These are phyloP conservation scores for Mortierella sp. DNA, from an alignment of 371 early-diverging fungal species.

Conservation along the genomic window DNA sequence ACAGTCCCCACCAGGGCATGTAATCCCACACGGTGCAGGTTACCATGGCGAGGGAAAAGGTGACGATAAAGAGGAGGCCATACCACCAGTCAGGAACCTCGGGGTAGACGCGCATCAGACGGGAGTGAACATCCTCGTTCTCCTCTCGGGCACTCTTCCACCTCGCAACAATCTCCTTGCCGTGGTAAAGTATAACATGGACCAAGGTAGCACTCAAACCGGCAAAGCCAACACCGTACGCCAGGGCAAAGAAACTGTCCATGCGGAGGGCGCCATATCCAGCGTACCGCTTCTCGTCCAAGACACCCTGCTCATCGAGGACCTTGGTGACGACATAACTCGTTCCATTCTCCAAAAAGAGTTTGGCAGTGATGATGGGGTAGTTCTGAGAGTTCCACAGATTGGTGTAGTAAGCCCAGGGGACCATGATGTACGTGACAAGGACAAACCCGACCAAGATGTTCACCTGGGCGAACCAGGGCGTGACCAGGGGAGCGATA, in stretches of 20 bases:
- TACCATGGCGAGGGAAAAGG: constrained; percentile 54
- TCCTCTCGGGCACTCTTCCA: constrained; percentile 29
- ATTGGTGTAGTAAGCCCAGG: constrained; percentile 64
- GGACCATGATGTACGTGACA: constrained; percentile 66
- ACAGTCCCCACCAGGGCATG: constrained; percentile 64
- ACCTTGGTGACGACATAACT: constrained; percentile 57
- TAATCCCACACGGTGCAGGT: constrained; percentile 63
- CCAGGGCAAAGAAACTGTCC: constrained; percentile 70
- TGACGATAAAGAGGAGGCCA: constrained; percentile 57
- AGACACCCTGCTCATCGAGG: constrained; percentile 55
- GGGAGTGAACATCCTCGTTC: constrained; percentile 70
- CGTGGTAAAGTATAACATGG: constrained; percentile 65
- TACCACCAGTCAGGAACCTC: constrained; percentile 76
- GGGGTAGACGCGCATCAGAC: constrained; percentile 77
- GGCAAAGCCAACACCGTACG: constrained; percentile 66
- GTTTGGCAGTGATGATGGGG: constrained; percentile 57
- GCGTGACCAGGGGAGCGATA: constrained; percentile 62
- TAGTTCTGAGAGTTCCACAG: constrained; percentile 62
- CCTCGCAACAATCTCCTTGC: constrained; percentile 56
- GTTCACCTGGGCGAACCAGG: constrained; percentile 67
- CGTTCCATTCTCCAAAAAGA: constrained; percentile 61
- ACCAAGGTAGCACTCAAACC: constrained; percentile 62
- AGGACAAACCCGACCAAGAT: constrained; percentile 62
- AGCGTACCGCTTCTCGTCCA: constrained; percentile 54
- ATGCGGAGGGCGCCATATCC: constrained; percentile 70